Percentiles rank a stretch among this genome's conserved stretches.
phyloP scores from a whole-genome alignment of 2,329 filamentous ascomycete species.

The Fusarium bulbicola region DNA sequence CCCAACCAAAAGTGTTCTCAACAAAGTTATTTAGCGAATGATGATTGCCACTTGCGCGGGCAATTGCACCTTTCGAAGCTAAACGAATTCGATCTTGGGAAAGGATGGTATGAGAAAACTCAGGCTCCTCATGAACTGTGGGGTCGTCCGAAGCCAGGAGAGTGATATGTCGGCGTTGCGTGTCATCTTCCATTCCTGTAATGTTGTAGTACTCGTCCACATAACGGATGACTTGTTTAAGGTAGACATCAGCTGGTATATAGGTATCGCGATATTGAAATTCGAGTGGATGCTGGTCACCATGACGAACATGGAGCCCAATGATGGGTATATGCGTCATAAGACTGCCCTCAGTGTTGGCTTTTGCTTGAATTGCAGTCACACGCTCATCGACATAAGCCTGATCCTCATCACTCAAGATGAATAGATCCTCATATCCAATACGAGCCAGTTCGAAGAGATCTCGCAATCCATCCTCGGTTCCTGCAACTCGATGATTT shows the following conservation, averaged over 20 bases:
- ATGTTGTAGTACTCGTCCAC: constrained; percentile 60
- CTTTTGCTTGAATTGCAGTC: constrained; percentile 61
- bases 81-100: constrained; percentile 83
- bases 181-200: constrained; percentile 48
- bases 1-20: constrained; percentile 84
- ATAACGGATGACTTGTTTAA: constrained; percentile 65
- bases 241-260: constrained; percentile 76
- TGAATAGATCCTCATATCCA: constrained; percentile 80
- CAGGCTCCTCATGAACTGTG: constrained; percentile 72
- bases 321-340: constrained; percentile 56
- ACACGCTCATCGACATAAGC: constrained; percentile 70
- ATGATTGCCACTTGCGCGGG: constrained; percentile 53
- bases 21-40: constrained; percentile 71
- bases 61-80: constrained; percentile 67
- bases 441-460: constrained; percentile 74
- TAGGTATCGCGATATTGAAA: constrained; percentile 81
- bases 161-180: constrained; percentile 57
- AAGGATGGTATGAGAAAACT: constrained; percentile 65
- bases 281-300: constrained; percentile 80
- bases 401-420: constrained; percentile 71
- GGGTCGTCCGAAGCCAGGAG: constrained; percentile 85
- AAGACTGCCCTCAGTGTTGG: constrained; percentile 51
- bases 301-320: constrained; percentile 82
- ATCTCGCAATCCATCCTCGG: constrained; percentile 50
- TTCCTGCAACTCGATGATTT: constrained; percentile 40